Percentiles rank a stretch among this genome's conserved stretches.
Evolutionary conservation across 306 rosid genomes (phyloP).

Genomic region (Cicer arietinum): DNA sequence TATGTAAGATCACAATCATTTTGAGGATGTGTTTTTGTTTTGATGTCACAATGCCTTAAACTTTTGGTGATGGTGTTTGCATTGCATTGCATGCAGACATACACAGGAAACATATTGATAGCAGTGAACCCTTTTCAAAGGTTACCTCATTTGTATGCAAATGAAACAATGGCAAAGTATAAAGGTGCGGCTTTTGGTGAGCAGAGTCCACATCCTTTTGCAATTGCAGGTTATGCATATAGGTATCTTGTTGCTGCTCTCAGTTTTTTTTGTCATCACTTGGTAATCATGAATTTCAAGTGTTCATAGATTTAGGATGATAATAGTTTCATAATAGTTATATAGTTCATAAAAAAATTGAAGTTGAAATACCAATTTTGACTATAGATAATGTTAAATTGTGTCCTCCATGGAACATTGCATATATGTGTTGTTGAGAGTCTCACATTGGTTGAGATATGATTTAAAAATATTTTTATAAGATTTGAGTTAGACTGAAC

Average conservation of each 20-base stretch:
- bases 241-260: constrained; percentile 62
- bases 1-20: constrained; percentile 64
- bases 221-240: constrained; percentile 95
- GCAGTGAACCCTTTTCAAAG: constrained; percentile 95
- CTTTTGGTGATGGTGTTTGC: constrained; percentile 38
- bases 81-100: constrained; percentile 61
- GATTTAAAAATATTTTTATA: too few relatives aligned
- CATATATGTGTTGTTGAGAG: not conserved
- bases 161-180: constrained; percentile 74
- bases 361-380: too few relatives aligned
- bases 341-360: too few relatives aligned
- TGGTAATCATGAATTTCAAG: not conserved
- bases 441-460: too few relatives aligned
- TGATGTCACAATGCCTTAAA: constrained; percentile 39
- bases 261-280: constrained; percentile 16
- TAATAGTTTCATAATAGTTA: not conserved
- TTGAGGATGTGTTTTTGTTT: not conserved
- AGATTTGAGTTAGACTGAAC: too few relatives aligned
- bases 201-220: constrained; percentile 97
- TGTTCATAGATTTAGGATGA: not conserved
- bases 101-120: constrained; percentile 92
- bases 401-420: not conserved
- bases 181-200: constrained; percentile 81
- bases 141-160: constrained; percentile 79
- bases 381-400: too few relatives aligned